Evolutionary conservation across 768 basidiomycete species (phyloP), one percentile per base, ranked within the genome.

Genomic region (Agrocybe pediades): DNA sequence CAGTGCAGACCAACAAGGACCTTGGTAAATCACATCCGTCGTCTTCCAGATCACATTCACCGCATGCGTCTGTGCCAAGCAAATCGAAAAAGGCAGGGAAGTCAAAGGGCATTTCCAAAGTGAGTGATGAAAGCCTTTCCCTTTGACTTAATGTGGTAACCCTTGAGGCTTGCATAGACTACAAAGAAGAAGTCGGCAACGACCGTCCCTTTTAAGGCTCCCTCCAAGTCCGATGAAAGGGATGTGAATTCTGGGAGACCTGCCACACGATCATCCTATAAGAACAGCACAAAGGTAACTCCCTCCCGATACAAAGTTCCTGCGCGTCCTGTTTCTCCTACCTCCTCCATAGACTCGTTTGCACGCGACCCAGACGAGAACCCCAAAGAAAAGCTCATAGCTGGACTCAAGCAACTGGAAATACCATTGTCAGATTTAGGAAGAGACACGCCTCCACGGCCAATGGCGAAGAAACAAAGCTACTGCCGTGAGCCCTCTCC

Each of bases 271-370:
- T 59, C 45, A 27, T 51, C 61, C 33, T 56, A 61, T 61, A 65
- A 61, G 47, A 49, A 58, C n/a, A 54, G 56, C 5, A 36, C 33
- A 36, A 36, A 36, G n/a, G 16, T 49, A 20, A 27, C 42, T 17
- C 46, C 57, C 16, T 57, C 59, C 27, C 62, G 63, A 24, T 60
- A 63, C 53, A 61, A 57, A 52, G 59, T 50, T 42, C 53, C 51
- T 9, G 54, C 51, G 27, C 62, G 54, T 23, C 60, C 60, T 20
- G 50, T 48, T 16, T 56, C 60, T 11, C 61, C 57, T 5, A 56
- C 62, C 36, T 64, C 67, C 8, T 85, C 85, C 3, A 77, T 82
- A 64, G 86, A 88, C 64, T 88, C 87, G 2, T 87, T 89, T 54
- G 84, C 76, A 36, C 80, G 75, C 27, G 73, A 74, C 29, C 56